These are phyloP conservation scores for Apophysomyces ossiformis DNA, from an alignment of 371 early-diverging fungal genomes.

Conservation along the genomic window DNA sequence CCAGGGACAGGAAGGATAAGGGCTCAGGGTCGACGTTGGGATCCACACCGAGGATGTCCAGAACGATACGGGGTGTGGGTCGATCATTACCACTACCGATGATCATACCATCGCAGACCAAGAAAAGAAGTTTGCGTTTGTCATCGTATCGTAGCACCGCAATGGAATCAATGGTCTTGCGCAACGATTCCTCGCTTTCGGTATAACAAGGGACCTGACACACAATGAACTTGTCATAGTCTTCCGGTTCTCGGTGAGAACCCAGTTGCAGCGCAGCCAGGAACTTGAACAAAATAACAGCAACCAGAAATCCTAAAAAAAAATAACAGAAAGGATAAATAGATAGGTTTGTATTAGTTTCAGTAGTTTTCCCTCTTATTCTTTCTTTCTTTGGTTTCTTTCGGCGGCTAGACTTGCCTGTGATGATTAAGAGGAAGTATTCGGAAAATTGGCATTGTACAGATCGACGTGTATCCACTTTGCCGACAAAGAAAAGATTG, in stretches of 20 bases:
- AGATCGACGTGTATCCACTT: constrained; percentile 81
- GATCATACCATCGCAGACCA: constrained; percentile 88
- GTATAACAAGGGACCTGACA: constrained; percentile 95
- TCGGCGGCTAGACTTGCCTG: constrained; percentile 24
- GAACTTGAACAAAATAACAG: constrained; percentile 90
- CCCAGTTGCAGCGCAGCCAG: constrained; percentile 91
- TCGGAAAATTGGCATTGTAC: constrained; percentile 83
- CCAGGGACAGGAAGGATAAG: constrained; percentile 85
- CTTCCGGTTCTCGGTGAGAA: constrained; percentile 78
- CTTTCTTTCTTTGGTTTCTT: too few species aligned
- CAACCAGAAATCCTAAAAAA: constrained; percentile 63
- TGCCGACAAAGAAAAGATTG: constrained; percentile 83
- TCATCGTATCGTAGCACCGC: constrained; percentile 69
- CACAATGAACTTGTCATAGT: constrained; percentile 91
- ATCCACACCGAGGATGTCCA: constrained; percentile 86
- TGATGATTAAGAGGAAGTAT: constrained; percentile 78
- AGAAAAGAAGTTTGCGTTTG: constrained; percentile 74
- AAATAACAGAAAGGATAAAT: background rate
- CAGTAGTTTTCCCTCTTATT: too few species aligned
- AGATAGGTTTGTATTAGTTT: too few species aligned
- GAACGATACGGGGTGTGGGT: constrained; percentile 88
- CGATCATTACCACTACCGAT: constrained; percentile 89
- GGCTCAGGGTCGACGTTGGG: constrained; percentile 82
- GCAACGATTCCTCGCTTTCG: constrained; percentile 93
- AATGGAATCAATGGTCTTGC: constrained; percentile 90